Conservation (phyloP, 2,329 filamentous ascomycete genomes). For the Seiridium cupressi region DNA sequence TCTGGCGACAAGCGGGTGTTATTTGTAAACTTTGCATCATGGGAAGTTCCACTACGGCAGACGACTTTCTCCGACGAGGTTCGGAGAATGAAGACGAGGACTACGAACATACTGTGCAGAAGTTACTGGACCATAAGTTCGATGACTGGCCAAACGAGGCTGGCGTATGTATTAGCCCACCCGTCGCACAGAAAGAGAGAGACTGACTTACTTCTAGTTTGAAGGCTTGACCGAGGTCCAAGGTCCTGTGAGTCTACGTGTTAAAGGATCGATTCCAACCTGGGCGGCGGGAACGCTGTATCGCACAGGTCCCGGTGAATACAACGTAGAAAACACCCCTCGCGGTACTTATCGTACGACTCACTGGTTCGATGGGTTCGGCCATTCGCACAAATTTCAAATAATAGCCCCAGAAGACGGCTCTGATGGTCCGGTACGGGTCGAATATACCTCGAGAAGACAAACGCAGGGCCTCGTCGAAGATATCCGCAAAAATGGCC, state of each 20-base stretch:
- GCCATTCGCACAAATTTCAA: conserved; percentile 70
- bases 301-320: conserved; percentile 70
- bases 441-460: conserved; percentile 70
- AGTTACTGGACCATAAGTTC: conserved; percentile 16
- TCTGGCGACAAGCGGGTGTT: too few species aligned
- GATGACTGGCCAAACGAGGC: conserved; percentile 50
- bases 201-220: conserved; percentile 47
- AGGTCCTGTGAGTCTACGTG: conserved; percentile 59
- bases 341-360: conserved; percentile 59
- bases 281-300: conserved; percentile 73
- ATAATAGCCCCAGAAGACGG: conserved; percentile 44
- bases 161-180: conserved; percentile 35
- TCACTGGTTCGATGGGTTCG: conserved; percentile 83
- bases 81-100: conserved; percentile 16
- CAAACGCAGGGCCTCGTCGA: conserved; percentile 65
- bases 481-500: conserved; percentile 58
- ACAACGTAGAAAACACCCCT: conserved; percentile 56
- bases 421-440: conserved; percentile 31
- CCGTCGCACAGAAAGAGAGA: neutral
- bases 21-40: neutral
- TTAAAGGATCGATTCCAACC: conserved; percentile 66
- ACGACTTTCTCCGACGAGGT: conserved; percentile 5
- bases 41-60: neutral
- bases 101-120: conserved; percentile 16
- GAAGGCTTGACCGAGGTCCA: conserved; percentile 65